These are phyloP conservation scores for Fusarium sp. DNA, from an alignment of 2,329 filamentous ascomycete species.

Conservation along the genomic window DNA sequence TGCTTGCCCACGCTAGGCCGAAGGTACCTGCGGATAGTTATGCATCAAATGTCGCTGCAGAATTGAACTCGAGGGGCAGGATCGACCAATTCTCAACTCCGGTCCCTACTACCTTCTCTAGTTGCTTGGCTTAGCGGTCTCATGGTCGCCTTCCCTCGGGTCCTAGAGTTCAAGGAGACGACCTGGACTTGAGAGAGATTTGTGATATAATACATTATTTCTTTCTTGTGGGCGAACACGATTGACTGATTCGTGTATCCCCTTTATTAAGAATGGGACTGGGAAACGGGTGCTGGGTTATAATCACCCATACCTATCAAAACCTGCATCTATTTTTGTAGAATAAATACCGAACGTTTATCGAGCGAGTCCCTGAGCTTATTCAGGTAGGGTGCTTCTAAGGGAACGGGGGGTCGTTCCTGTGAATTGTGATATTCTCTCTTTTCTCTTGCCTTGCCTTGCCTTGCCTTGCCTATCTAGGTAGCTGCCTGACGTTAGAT, in stretches of 20 bases:
- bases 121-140: constrained; percentile 28
- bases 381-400: not conserved
- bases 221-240: not conserved
- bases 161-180: not conserved
- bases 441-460: not conserved
- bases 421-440: constrained; percentile 4
- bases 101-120: constrained; percentile 16
- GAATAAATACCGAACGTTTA: not conserved
- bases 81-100: constrained; percentile 26
- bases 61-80: constrained; percentile 2
- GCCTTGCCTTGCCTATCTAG: not conserved
- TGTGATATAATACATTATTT: not conserved
- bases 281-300: not conserved
- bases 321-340: not conserved
- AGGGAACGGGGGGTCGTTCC: constrained; percentile 1
- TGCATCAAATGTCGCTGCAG: constrained; percentile 11
- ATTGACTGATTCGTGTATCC: not conserved
- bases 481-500: constrained; percentile 1
- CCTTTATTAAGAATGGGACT: not conserved
- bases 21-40: not conserved
- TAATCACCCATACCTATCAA: not conserved
- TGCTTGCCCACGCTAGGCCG: not conserved
- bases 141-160: constrained; percentile 4
- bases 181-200: not conserved
- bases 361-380: not conserved